Evolutionary conservation across 2,329 filamentous ascomycete genomes (phyloP).

Genomic region (Paracorniculantispora psalliotae): DNA sequence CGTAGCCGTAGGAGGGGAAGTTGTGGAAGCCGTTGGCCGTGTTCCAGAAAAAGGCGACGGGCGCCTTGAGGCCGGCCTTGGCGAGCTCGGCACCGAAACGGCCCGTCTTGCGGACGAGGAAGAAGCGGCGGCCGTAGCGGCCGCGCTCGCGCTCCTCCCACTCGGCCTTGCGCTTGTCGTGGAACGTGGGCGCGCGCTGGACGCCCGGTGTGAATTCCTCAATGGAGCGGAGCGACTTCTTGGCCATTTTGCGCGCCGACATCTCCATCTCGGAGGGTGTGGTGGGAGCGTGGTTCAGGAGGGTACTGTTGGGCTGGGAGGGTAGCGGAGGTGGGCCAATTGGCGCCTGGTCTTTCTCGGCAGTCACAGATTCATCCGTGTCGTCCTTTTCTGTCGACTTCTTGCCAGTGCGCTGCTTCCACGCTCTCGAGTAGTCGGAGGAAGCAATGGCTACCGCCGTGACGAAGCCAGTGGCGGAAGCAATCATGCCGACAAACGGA

Average conservation of each 20-base stretch:
- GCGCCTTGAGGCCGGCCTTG: constrained; percentile 68
- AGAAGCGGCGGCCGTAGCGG: constrained; percentile 22
- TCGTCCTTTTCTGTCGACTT: neutral
- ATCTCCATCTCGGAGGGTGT: constrained; percentile 26
- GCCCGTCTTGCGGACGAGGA: constrained; percentile 36
- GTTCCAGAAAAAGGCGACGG: constrained; percentile 79
- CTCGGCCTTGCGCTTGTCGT: constrained; percentile 19
- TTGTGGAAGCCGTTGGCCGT: constrained; percentile 86
- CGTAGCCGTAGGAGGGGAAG: constrained; percentile 65
- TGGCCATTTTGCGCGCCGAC: constrained; percentile 27
- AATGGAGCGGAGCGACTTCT: constrained; percentile 43
- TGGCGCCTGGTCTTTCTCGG: neutral
- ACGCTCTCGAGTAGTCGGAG: constrained; percentile 18
- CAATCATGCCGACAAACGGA: constrained; percentile 59
- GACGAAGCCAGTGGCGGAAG: constrained; percentile 61
- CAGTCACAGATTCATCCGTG: neutral
- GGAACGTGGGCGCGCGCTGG: constrained; percentile 17
- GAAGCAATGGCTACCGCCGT: constrained; percentile 57
- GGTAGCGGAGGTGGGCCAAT: too few species aligned
- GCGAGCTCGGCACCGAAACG: constrained; percentile 51
- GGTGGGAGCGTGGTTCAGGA: neutral
- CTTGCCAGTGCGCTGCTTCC: constrained; percentile 13
- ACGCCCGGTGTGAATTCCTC: constrained; percentile 31
- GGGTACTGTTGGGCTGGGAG: too few species aligned
- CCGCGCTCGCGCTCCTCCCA: constrained; percentile 25